A percentile compares a stretch with the other conserved stretches of the same genome.
Evolutionary conservation across 2,329 filamentous ascomycete genomes (phyloP).

Genomic region (Tolypocladium tropicale): DNA sequence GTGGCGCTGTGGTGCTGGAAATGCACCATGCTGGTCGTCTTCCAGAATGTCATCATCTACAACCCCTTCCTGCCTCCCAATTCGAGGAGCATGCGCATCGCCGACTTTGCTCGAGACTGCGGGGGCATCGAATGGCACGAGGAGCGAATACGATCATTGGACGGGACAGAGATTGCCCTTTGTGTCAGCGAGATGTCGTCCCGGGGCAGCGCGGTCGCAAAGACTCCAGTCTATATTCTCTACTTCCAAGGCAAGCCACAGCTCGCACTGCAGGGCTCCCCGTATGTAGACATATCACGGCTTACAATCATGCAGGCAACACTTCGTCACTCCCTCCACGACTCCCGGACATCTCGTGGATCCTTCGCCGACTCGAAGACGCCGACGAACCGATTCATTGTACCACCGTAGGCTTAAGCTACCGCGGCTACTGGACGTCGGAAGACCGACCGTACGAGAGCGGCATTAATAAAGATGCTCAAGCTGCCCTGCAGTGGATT

Average conservation of each 20-base stretch:
- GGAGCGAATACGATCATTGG: conserved; percentile 45
- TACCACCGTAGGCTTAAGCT: conserved; percentile 46
- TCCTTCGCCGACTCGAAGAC: conserved; percentile 35
- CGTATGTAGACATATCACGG: background rate
- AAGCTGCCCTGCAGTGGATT: conserved; percentile 55
- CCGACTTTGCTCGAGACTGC: conserved; percentile 50
- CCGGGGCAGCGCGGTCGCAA: background rate
- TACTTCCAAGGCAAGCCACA: conserved; percentile 42
- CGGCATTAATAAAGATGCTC: conserved; percentile 59
- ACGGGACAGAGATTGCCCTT: conserved; percentile 55
- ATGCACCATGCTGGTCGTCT: conserved; percentile 63
- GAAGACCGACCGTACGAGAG: conserved; percentile 58
- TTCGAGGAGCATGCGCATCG: conserved; percentile 55
- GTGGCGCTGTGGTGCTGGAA: conserved; percentile 55
- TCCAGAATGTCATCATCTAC: conserved; percentile 77
- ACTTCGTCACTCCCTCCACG: conserved; percentile 47
- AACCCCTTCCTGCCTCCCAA: conserved; percentile 68
- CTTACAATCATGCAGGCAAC: conserved; percentile 31
- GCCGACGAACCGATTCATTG: conserved; percentile 24
- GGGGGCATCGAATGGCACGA: conserved; percentile 58
- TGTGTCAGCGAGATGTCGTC: conserved; percentile 36
- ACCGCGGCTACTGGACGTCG: conserved; percentile 72
- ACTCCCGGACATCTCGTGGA: conserved; percentile 44
- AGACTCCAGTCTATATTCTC: conserved; percentile 38
- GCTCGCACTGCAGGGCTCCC: conserved; percentile 6